These are phyloP conservation scores for Lentinus tigrinus DNA, from an alignment of 768 basidiomycete species.

Conservation along the genomic window DNA sequence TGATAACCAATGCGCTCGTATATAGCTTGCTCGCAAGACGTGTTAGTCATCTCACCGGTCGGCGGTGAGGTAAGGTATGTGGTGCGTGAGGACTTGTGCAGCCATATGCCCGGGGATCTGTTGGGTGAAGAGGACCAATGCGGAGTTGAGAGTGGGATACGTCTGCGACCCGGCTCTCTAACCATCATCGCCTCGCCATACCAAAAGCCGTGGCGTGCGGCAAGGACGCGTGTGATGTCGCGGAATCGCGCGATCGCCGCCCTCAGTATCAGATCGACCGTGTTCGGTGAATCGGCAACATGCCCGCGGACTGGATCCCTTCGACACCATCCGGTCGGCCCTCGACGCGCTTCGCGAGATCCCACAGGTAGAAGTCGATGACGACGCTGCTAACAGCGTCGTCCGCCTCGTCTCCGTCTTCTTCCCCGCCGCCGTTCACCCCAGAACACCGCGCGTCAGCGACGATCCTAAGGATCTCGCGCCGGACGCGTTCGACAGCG, in stretches of 20 bases:
- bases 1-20: too few species aligned
- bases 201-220: too few species aligned
- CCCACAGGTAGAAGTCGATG: conserved; percentile 92
- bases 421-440: not conserved
- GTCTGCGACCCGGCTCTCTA: too few species aligned
- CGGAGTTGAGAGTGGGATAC: conserved; percentile 45
- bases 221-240: too few species aligned
- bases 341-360: conserved; percentile 77
- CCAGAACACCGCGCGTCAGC: conserved; percentile 2
- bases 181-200: too few species aligned
- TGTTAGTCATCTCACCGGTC: too few species aligned
- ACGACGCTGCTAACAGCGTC: conserved; percentile 65
- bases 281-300: conserved; percentile 75
- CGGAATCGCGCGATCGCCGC: too few species aligned
- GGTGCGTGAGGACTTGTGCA: conserved; percentile 69
- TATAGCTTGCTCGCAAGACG: too few species aligned
- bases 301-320: conserved; percentile 49
- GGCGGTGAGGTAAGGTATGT: conserved; percentile 81
- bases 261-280: conserved; percentile 83
- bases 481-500: conserved; percentile 70
- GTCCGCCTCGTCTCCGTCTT: not conserved
- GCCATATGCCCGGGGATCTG: conserved; percentile 94
- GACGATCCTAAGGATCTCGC: conserved; percentile 44
- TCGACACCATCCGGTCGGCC: conserved; percentile 56
- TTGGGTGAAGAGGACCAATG: conserved; percentile 88